phyloP scores from a whole-genome alignment of 1,284 basidiomycete genomes.

The Boletus subluridellus region DNA sequence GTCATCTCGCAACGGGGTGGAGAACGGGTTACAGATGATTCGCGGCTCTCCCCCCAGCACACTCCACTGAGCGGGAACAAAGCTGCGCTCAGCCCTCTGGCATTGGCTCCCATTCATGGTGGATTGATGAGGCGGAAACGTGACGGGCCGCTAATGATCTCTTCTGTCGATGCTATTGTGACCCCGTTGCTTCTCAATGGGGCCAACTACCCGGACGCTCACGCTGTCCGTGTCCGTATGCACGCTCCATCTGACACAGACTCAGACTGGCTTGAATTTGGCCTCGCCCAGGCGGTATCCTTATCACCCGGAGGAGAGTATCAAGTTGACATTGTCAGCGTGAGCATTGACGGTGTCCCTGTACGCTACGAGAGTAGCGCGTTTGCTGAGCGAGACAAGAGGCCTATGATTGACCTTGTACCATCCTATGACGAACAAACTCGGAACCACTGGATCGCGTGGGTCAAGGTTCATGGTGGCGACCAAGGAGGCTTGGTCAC shows the following conservation, averaged over 20 bases:
- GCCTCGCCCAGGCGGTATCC: conserved; percentile 49
- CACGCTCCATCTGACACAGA: conserved; percentile 55
- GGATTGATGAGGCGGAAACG: conserved; percentile 37
- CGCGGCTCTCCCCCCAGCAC: conserved; percentile 32
- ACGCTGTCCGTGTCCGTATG: conserved; percentile 57
- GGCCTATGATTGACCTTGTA: conserved; percentile 35
- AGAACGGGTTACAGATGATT: conserved; percentile 23
- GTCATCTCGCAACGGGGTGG: conserved; percentile 27
- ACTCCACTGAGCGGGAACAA: conserved; percentile 30
- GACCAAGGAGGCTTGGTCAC: conserved; percentile 49
- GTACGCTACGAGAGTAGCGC: conserved; percentile 54
- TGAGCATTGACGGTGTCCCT: conserved; percentile 62
- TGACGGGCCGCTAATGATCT: conserved; percentile 60
- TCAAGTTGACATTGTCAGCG: conserved; percentile 53
- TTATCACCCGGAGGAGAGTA: conserved; percentile 26
- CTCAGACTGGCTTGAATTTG: conserved; percentile 73
- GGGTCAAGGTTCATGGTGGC: conserved; percentile 60
- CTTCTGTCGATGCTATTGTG: conserved; percentile 52
- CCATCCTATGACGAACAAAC: conserved; percentile 47
- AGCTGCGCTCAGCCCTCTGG: conserved; percentile 14
- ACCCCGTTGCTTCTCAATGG: conserved; percentile 46
- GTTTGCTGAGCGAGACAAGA: conserved; percentile 38
- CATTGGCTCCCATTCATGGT: conserved; percentile 24
- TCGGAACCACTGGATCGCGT: conserved; percentile 57
- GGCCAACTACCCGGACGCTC: conserved; percentile 39